These are phyloP conservation scores for Hirsutella thompsonii DNA, from an alignment of 2,329 filamentous ascomycete species.

Conservation along the genomic window DNA sequence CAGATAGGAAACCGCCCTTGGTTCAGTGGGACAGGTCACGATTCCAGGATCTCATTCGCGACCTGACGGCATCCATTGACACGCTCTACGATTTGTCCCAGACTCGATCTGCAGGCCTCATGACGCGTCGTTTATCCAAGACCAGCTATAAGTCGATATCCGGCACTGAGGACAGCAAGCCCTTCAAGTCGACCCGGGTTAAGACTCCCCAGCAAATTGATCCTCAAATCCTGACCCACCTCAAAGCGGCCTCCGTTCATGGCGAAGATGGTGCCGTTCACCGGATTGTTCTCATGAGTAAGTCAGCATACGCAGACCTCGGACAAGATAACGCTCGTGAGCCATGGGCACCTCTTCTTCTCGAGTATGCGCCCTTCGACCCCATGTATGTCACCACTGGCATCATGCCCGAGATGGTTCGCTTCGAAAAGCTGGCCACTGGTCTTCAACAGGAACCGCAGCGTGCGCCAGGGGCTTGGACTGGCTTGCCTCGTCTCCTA, in stretches of 20 bases:
- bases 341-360: slow-evolving; percentile 44
- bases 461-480: slow-evolving; percentile 41
- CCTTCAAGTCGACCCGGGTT: slow-evolving; percentile 47
- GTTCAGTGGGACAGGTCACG: slow-evolving; percentile 57
- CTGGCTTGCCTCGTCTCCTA: slow-evolving; percentile 46
- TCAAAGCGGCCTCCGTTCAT: neutral
- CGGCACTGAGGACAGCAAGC: slow-evolving; percentile 30
- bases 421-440: slow-evolving; percentile 49
- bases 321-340: slow-evolving; percentile 26
- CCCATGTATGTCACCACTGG: slow-evolving; percentile 48
- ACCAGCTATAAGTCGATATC: slow-evolving; percentile 20
- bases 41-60: slow-evolving; percentile 62
- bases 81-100: slow-evolving; percentile 66
- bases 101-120: slow-evolving; percentile 38
- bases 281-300: slow-evolving; percentile 24
- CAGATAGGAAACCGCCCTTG: slow-evolving; percentile 41
- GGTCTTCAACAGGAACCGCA: slow-evolving; percentile 42
- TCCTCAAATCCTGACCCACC: slow-evolving; percentile 27
- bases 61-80: slow-evolving; percentile 67
- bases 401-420: slow-evolving; percentile 50
- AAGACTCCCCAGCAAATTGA: slow-evolving; percentile 49
- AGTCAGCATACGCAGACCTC: slow-evolving; percentile 36
- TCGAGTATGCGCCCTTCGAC: slow-evolving; percentile 59
- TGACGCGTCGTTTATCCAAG: slow-evolving; percentile 17
- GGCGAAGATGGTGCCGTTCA: neutral